Base-by-base conservation (phyloP, 2,329 filamentous ascomycete species). In the Stylonectria norvegica region DNA sequence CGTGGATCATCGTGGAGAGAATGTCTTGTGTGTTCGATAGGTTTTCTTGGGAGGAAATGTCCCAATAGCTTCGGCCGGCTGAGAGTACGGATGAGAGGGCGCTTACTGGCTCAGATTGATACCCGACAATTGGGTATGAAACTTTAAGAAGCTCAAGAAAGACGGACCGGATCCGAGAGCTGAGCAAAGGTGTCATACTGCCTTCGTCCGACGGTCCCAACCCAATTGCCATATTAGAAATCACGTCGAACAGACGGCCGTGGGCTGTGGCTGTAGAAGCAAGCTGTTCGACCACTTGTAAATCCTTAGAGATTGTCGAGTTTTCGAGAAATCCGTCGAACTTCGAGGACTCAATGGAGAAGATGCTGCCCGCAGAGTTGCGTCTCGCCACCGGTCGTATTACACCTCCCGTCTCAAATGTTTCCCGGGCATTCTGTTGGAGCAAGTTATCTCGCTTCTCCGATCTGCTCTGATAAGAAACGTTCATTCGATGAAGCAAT, bases 131-230 rank as follows among this genome's bases (percentile, higher is more conserved):
- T 4, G 78, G 72, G 36, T 84, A 74, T 11, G 81, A 82, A 25
- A 79, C 75, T 44, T 83, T 81, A 31, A 93, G 69, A 9, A 93
- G 70, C 45, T 88, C 83, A 23, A 91, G 68, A 34, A 91, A 78
- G 7, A 76, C 70, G 19, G 75, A 61, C 18, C 86, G 79, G 54
- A 85, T 73, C 47, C 79, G 76, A 28, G 80, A 77, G 30, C 79
- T 77, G 5, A 85, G 73, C 18, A 81, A 66, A 2, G 68, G 62
- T 14, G 74, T 68, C 56, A 80, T 73, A 32, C 71, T 71, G 4
- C 70, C 71, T 20, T 64, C 59, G 17, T 65, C 58, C 2, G 70
- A 68, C 8, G 65, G 60, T 0, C 76, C 75, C 15, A 77, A 58
- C 19, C 65, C 66, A 1, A 58, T 54, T 5, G 73, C 67, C 70